Evolutionary conservation across 805 yeast species (phyloP), one percentile per base, ranked within the genome.

Genomic region (Saccharomycopsis sp.): DNA sequence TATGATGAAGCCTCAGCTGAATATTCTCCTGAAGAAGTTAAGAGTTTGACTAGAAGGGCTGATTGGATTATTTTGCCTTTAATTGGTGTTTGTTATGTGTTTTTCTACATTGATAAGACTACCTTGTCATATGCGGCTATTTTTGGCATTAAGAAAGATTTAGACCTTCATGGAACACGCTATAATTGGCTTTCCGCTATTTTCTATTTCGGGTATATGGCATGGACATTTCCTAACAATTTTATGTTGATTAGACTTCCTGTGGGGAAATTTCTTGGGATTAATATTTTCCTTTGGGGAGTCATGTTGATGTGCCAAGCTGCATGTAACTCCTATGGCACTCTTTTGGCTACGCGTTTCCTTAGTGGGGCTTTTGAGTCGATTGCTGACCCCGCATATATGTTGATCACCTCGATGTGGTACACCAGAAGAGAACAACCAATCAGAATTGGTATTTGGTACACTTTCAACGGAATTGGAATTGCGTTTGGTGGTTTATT

Each of bases 81-180:
- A 38, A 68, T 77, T 60, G 68, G 70, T 51, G 58, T 69, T 25
- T 61, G 75, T 15, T 73, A 72, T 66, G 66, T 73, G 42, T 66
- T 69, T 35, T 80, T 76, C 63, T 70, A 72, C 59, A 73, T 76
- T 75, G 81, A 77, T 19, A 77, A 77, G 60, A 65, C 70, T 20
- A 65, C 78, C 2, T 70, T 69, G 55, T 70, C 78, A 1, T 75
- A 72, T 62, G 82, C 82, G 2, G 75, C 81, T 3, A 70, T 79
- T 52, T 72, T 77, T 63, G 82, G 81, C 12, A 62, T 80, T 47
- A 70, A 70, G 55, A 63, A 64, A 8, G 81, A 76, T 64, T 69
- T 69, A 23, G 57, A 72, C 29, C 69, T 80, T 67, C 60, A 61
- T n/a, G 79, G 81, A 5, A 71, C 72, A 57, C 70, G 66, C 61